Base-by-base conservation (phyloP, 768 basidiomycete species). In the Tubosaeta brunneosetosa region DNA sequence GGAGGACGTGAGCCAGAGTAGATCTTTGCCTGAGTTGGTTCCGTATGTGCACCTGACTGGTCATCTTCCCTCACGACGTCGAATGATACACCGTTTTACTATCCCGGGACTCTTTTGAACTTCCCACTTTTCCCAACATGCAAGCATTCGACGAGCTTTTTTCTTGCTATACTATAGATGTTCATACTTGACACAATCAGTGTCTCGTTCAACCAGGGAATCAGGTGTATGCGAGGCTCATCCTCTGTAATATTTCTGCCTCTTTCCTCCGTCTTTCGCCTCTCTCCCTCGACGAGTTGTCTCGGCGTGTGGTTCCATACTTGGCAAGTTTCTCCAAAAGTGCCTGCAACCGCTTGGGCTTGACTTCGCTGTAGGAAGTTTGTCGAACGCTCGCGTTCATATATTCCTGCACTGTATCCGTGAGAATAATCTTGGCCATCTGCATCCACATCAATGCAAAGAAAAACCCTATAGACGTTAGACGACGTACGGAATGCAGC, bases 271-370 rank as follows among this genome's bases (percentile, higher is more conserved):
- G 77, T 63, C 73, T 82, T 62, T 91, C 88, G 3, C 81, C 89
- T 46, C 77, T 70, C 57, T 92, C 88, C 51, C 84, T 76, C 13
- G 81, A 75, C 11, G 73, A 60, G 25, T 70, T 60, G 55, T 90
- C 85, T 44, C 86, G 77, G 58, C 84, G 82, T 6, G 74, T 76
- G 6, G 79, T 66, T 2, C 89, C 88, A 60, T 77, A 85, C 51
- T 76, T 82, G 3, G 84, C 82, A 38, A 94, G 73, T 68, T 93
- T 93, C 60, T 92, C 89, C 7, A 94, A 76, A 43, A 94, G 68
- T 3, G 82, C 74, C 50, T 88, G 84, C 40, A 94, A 70, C 46
- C 81, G 79, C 62, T 85, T 90, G 13, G 84, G 82, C 61, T 84
- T 85, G 44, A 93, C 81, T 46, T 71, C 70, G 22, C 73, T 66